A percentile compares a stretch with the other conserved stretches of the same genome.
Conservation (phyloP, 805 yeast species). For the Nakazawaea anatomiae region DNA sequence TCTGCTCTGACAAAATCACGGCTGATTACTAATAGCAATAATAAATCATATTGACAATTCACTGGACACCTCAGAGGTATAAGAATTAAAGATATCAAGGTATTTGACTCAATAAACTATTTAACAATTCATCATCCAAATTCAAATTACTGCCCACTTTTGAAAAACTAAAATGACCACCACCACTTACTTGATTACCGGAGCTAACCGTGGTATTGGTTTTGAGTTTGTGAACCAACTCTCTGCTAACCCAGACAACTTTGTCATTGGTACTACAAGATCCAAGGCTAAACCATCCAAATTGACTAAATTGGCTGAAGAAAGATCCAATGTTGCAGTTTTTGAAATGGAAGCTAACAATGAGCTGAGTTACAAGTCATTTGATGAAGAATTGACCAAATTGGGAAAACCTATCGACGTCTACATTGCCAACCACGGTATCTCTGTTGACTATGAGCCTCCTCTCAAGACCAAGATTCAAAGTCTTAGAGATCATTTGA, state of each 20-base stretch:
- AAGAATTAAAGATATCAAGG: too few relatives aligned
- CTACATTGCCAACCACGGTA: conserved; percentile 13
- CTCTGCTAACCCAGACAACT: conserved; percentile 11
- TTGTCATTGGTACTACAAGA: conserved; percentile 15
- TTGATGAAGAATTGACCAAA: background rate
- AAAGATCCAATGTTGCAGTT: conserved; percentile 12
- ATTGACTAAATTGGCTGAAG: background rate
- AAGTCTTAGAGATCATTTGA: background rate
- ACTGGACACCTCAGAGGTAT: too few relatives aligned
- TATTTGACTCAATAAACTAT: too few relatives aligned
- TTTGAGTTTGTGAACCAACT: conserved; percentile 14
- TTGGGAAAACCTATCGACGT: background rate
- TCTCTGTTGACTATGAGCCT: background rate
- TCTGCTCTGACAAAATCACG: too few relatives aligned
- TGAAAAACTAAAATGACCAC: background rate
- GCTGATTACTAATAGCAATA: too few relatives aligned
- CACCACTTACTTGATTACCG: conserved; percentile 16
- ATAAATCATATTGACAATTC: too few relatives aligned
- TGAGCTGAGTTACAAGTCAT: background rate
- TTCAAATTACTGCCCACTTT: too few relatives aligned
- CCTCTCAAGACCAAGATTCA: background rate
- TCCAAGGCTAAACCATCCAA: conserved; percentile 1
- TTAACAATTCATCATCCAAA: too few relatives aligned
- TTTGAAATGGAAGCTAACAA: background rate
- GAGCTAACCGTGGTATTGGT: conserved; percentile 23